phyloP scores from a whole-genome alignment of 2,329 filamentous ascomycete species.

The Penicillium verrucosum region DNA sequence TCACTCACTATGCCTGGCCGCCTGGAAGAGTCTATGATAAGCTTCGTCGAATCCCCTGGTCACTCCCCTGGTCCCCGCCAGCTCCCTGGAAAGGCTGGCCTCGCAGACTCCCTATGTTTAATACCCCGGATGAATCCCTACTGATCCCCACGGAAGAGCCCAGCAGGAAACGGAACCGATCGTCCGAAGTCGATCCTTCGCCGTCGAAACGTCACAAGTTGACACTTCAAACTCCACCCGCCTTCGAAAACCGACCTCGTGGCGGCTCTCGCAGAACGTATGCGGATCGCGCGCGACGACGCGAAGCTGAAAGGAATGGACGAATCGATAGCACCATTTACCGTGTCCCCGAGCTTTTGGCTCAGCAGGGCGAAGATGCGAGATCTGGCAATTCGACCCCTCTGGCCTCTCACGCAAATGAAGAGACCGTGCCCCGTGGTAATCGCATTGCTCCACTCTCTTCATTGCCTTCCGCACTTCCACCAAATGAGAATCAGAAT shows the following conservation, averaged over 20 bases:
- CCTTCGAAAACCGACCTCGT: conserved; percentile 11
- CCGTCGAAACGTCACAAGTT: conserved; percentile 1
- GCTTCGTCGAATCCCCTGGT: not conserved
- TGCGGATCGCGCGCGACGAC: conserved; percentile 30
- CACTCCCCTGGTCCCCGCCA: conserved; percentile 1
- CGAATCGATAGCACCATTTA: conserved; percentile 35
- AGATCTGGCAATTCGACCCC: not conserved
- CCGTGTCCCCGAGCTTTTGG: conserved; percentile 32
- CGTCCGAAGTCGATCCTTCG: not conserved
- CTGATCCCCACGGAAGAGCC: not conserved
- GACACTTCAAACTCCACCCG: not conserved
- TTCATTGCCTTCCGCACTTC: conserved; percentile 1
- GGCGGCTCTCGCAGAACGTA: conserved; percentile 24
- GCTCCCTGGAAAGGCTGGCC: not conserved
- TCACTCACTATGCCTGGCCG: not conserved
- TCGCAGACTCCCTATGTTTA: not conserved
- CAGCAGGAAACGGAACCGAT: conserved; percentile 4
- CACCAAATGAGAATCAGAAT: not conserved
- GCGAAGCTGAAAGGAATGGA: conserved; percentile 30
- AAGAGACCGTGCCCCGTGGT: not conserved
- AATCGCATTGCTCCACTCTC: not conserved
- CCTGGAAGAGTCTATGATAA: not conserved
- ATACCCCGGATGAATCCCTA: not conserved
- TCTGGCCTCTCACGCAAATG: not conserved
- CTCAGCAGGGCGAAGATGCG: conserved; percentile 29